These are phyloP conservation scores for Oryza glaberrima DNA, from an alignment of 176 grass and related monocot species.

Conservation along the genomic window DNA sequence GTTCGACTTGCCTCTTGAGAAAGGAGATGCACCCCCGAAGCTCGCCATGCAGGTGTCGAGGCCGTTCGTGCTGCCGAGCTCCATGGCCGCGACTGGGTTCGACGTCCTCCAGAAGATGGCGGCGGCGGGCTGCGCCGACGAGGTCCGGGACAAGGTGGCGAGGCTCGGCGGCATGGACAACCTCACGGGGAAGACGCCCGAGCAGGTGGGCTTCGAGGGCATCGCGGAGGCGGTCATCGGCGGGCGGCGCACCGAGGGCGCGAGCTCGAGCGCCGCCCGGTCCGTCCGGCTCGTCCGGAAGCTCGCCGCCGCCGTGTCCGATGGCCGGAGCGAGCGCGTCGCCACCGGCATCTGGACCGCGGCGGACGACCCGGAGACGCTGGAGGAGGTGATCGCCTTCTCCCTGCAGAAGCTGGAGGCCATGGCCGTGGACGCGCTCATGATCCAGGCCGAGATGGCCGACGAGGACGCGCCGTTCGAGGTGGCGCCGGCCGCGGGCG, in stretches of 20 bases:
- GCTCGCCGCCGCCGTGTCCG: constrained; percentile 51
- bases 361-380: constrained; percentile 54
- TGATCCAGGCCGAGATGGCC: constrained; percentile 65
- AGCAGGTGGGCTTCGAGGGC: constrained; percentile 85
- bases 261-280: constrained; percentile 62
- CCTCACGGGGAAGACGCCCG: constrained; percentile 69
- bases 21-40: constrained; percentile 50
- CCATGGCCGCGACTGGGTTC: constrained; percentile 60
- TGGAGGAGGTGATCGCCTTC: constrained; percentile 80
- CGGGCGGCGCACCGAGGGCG: constrained; percentile 70
- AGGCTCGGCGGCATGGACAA: constrained; percentile 69
- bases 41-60: constrained; percentile 89
- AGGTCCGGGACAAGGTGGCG: constrained; percentile 54
- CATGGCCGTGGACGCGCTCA: constrained; percentile 82
- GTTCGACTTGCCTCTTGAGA: constrained; percentile 54
- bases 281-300: constrained; percentile 63
- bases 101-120: constrained; percentile 81
- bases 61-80: constrained; percentile 55
- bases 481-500: constrained; percentile 34
- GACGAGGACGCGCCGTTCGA: constrained; percentile 82
- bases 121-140: constrained; percentile 48
- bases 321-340: constrained; percentile 75
- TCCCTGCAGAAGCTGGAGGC: constrained; percentile 89
- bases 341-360: constrained; percentile 72
- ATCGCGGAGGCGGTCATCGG: constrained; percentile 80